phyloP scores from a whole-genome alignment of 2,329 filamentous ascomycete species.

The Ciborinia camelliae region DNA sequence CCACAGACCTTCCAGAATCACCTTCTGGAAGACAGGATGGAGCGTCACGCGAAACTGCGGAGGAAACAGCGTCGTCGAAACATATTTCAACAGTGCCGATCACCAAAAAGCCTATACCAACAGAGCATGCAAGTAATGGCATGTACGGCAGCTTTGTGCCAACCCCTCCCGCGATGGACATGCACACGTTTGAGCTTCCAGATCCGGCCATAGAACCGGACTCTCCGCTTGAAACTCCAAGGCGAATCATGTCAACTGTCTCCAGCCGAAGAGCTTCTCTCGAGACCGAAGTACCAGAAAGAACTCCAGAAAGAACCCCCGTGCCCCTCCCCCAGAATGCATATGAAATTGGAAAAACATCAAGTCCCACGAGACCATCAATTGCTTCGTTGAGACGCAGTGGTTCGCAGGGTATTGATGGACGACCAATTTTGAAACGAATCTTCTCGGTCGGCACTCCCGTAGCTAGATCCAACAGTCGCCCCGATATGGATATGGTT shows the following conservation, averaged over 20 bases:
- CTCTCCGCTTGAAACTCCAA: constrained; percentile 11
- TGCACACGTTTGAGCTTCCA: constrained; percentile 53
- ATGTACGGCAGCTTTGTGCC: constrained; percentile 62
- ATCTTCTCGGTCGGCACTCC: constrained; percentile 33
- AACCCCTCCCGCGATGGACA: constrained; percentile 44
- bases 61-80: neutral
- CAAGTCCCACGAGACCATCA: constrained; percentile 29
- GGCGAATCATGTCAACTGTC: neutral
- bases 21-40: constrained; percentile 13
- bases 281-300: constrained; percentile 4
- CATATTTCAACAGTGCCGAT: neutral
- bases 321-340: constrained; percentile 35
- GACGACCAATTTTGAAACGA: constrained; percentile 29
- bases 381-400: constrained; percentile 30
- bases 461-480: constrained; percentile 41
- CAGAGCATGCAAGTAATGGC: neutral
- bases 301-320: neutral
- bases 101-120: neutral
- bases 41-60: neutral
- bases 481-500: constrained; percentile 49
- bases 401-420: constrained; percentile 24
- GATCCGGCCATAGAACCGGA: constrained; percentile 48
- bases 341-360: constrained; percentile 44
- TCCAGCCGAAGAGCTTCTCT: constrained; percentile 6
- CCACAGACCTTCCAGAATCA: constrained; percentile 14